These are phyloP conservation scores for Mucor velutinosus DNA, from an alignment of 371 early-diverging fungal genomes.

Conservation along the genomic window DNA sequence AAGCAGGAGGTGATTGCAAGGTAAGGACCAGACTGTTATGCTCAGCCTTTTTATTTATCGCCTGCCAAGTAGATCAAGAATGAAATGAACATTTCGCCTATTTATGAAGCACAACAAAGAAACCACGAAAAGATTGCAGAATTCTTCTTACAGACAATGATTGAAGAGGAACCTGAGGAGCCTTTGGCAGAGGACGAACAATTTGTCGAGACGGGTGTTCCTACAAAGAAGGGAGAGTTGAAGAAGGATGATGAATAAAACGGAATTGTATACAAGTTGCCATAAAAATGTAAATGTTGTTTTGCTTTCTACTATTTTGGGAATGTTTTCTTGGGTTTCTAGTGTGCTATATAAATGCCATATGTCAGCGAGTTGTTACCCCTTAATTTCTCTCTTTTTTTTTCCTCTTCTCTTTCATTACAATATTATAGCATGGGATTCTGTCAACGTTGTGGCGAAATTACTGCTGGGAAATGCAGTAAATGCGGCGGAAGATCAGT, in stretches of 20 bases:
- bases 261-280: constrained; percentile 10
- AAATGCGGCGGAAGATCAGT: constrained; percentile 64
- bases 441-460: constrained; percentile 65
- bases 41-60: not conserved
- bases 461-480: constrained; percentile 54
- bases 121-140: constrained; percentile 69
- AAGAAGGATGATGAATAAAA: not conserved
- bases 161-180: constrained; percentile 55
- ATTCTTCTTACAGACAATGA: constrained; percentile 61
- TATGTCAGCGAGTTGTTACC: not conserved
- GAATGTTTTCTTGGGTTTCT: constrained; percentile 18
- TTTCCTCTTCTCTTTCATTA: constrained; percentile 15
- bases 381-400: constrained; percentile 1
- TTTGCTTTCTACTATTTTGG: constrained; percentile 10
- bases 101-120: constrained; percentile 68
- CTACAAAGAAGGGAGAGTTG: not conserved
- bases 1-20: constrained; percentile 63
- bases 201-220: constrained; percentile 46
- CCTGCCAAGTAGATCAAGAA: constrained; percentile 59
- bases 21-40: constrained; percentile 35
- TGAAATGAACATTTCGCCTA: constrained; percentile 57
- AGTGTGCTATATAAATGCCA: not conserved
- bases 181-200: constrained; percentile 53
- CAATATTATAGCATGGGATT: constrained; percentile 47
- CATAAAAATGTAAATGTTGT: not conserved